A percentile compares a stretch with the other conserved stretches of the same genome.
phyloP scores from a whole-genome alignment of 2,329 filamentous ascomycete species.

The Clarireedia paspali region DNA sequence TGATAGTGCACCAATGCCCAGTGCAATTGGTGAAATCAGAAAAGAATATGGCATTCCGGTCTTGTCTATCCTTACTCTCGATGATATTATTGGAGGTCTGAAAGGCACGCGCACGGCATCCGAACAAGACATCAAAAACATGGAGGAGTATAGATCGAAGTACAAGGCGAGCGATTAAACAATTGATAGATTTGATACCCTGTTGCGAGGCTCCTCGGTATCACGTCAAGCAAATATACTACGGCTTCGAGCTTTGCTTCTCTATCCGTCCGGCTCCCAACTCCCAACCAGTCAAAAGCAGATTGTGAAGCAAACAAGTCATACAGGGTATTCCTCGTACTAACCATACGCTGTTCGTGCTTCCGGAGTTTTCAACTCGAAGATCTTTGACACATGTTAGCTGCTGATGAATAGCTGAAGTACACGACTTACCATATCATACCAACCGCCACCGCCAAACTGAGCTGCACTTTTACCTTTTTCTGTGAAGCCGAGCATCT shows the following conservation, averaged over 20 bases:
- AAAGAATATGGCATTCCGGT: constrained; percentile 81
- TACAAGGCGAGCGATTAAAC: constrained; percentile 51
- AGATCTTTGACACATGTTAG: constrained; percentile 14
- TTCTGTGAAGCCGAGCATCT: constrained; percentile 64
- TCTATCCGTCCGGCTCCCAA: neutral
- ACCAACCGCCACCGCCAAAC: constrained; percentile 76
- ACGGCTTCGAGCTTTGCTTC: neutral
- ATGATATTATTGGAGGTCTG: constrained; percentile 71
- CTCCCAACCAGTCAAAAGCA: neutral
- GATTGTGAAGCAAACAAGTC: neutral
- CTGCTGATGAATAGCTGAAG: neutral
- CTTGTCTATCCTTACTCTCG: constrained; percentile 72
- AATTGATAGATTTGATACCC: constrained; percentile 31
- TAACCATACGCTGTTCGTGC: constrained; percentile 23
- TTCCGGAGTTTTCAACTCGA: constrained; percentile 24
- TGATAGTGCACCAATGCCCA: constrained; percentile 55
- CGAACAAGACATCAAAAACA: constrained; percentile 54
- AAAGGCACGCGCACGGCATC: constrained; percentile 52
- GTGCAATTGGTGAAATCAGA: constrained; percentile 78
- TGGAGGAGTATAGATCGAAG: constrained; percentile 65
- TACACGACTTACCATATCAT: constrained; percentile 59
- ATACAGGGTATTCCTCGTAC: neutral
- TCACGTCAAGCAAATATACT: neutral
- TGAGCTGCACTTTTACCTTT: constrained; percentile 59
- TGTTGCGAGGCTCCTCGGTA: neutral